Evolutionary conservation across 2,329 filamentous ascomycete genomes (phyloP).

Genomic region (Colletotrichum orchidophilum): DNA sequence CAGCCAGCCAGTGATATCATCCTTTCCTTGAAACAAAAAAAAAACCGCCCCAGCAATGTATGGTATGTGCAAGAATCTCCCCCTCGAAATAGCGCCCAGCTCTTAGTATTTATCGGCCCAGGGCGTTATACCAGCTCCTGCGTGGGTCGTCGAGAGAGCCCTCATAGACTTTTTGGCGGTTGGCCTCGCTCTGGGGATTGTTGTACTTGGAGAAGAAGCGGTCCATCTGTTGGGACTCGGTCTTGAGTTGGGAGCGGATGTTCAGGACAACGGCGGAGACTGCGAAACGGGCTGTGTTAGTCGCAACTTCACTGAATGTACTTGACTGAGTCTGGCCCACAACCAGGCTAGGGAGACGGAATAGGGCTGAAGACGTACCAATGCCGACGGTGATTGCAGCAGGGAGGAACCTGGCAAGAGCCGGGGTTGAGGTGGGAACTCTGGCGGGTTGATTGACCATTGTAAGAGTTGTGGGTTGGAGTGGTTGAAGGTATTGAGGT

Average conservation of each 20-base stretch:
- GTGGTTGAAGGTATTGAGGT: neutral
- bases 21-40: neutral
- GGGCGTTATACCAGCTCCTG: conserved; percentile 45
- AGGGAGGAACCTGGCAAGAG: conserved; percentile 21
- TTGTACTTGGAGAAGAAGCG: conserved; percentile 50
- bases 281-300: neutral
- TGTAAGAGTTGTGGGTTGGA: conserved; percentile 1
- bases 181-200: conserved; percentile 47
- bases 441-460: conserved; percentile 31
- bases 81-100: neutral
- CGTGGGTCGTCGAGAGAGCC: conserved; percentile 44
- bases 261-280: conserved; percentile 42
- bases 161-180: conserved; percentile 44
- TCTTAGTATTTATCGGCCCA: conserved; percentile 41
- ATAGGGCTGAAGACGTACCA: neutral
- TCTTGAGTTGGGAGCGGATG: conserved; percentile 44
- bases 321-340: too few relatives aligned
- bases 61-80: neutral
- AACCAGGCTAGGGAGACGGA: too few relatives aligned
- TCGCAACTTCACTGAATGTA: neutral
- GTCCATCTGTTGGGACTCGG: conserved; percentile 47
- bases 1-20: neutral
- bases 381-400: conserved; percentile 27
- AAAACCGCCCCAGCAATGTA: conserved; percentile 7
- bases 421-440: conserved; percentile 19